phyloP scores from a whole-genome alignment of 768 basidiomycete species.

The Pulveroboletus sp. region DNA sequence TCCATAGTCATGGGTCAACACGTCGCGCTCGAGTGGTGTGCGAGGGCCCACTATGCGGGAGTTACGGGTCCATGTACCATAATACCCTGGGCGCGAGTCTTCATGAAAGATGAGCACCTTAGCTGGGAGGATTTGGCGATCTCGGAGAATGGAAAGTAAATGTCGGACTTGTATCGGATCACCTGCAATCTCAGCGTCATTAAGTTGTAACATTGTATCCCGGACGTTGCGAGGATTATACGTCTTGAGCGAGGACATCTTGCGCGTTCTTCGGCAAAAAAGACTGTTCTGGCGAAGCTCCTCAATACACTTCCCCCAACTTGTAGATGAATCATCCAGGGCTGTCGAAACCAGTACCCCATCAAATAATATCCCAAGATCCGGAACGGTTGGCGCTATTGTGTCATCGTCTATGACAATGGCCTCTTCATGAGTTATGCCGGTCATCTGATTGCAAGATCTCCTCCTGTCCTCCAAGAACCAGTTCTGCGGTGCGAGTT shows the following conservation, averaged over 20 bases:
- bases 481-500: conserved; percentile 69
- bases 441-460: conserved; percentile 18
- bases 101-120: conserved; percentile 83
- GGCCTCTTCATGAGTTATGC: conserved; percentile 36
- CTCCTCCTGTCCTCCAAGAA: conserved; percentile 40
- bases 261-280: conserved; percentile 18
- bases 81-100: conserved; percentile 88
- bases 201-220: conserved; percentile 55
- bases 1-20: conserved; percentile 74
- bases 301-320: conserved; percentile 14
- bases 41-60: conserved; percentile 79
- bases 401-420: conserved; percentile 54
- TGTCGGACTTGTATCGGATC: conserved; percentile 64
- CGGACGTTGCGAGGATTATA: conserved; percentile 37
- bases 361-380: conserved; percentile 7
- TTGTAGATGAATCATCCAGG: background rate
- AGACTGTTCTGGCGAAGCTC: conserved; percentile 31
- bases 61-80: conserved; percentile 88
- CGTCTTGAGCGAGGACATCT: conserved; percentile 24
- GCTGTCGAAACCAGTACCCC: background rate
- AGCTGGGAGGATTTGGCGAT: conserved; percentile 59
- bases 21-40: conserved; percentile 76
- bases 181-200: conserved; percentile 72
- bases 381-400: conserved; percentile 8
- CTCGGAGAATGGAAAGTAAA: conserved; percentile 55